A percentile compares a stretch with the other conserved stretches of the same genome.
Evolutionary conservation across 2,329 filamentous ascomycete genomes (phyloP).

Genomic region (Talaromyces verruculosus): DNA sequence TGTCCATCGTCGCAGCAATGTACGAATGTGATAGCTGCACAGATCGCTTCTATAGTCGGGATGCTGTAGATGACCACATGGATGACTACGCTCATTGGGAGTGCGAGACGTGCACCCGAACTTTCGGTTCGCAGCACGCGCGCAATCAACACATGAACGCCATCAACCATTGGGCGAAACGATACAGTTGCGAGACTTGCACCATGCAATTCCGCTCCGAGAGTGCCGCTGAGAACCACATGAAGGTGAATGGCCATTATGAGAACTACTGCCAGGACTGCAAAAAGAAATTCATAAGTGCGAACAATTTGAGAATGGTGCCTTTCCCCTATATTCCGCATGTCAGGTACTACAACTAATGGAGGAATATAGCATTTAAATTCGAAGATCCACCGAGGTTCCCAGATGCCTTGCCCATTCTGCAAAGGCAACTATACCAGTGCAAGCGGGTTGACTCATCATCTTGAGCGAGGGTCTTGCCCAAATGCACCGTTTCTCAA

Average conservation of each 20-base stretch:
- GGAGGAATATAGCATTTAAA: conserved; percentile 53
- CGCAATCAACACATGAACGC: conserved; percentile 29
- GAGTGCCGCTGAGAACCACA: conserved; percentile 32
- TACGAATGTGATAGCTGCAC: conserved; percentile 21
- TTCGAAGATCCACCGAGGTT: conserved; percentile 52
- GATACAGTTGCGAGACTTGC: conserved; percentile 35
- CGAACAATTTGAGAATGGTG: conserved; percentile 36
- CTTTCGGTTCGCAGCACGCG: conserved; percentile 21
- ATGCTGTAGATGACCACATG: conserved; percentile 26
- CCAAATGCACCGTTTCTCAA: conserved; percentile 47
- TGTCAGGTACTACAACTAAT: not conserved
- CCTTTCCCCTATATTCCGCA: not conserved
- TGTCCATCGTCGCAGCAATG: conserved; percentile 52
- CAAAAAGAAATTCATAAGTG: conserved; percentile 32
- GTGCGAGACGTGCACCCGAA: conserved; percentile 29
- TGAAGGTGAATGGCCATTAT: conserved; percentile 31
- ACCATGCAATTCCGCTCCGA: conserved; percentile 26
- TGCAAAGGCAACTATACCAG: conserved; percentile 51
- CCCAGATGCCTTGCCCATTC: conserved; percentile 54
- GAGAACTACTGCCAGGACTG: conserved; percentile 35
- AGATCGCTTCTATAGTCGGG: conserved; percentile 18
- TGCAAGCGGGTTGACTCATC: conserved; percentile 56
- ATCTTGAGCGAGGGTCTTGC: conserved; percentile 59
- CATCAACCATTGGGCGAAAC: conserved; percentile 25
- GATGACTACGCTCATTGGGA: conserved; percentile 28